Base-by-base conservation (phyloP, 257 asterid species). In the Striga asiatica region DNA sequence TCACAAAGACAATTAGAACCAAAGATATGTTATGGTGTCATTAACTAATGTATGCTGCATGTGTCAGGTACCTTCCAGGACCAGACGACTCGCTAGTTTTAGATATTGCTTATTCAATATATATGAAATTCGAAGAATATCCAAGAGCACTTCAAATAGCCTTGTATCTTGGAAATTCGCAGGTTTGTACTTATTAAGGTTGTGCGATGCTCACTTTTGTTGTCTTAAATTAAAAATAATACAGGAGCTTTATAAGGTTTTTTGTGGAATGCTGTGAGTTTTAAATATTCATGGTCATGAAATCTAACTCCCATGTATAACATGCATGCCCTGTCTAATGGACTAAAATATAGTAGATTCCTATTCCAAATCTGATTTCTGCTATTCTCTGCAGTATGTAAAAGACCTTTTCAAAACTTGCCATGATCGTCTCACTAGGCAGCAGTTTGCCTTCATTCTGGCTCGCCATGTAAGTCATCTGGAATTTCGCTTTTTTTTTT, bases 121-220 rank as follows among this genome's bases (percentile, higher is more conserved):
- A 92, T 71, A 75, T 85, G 93, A 84, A 78, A 48, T 84, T 78
- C 56, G 81, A 82, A 65, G 95, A 92, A 74, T 81, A 72, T 72
- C 81, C 94, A 13, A 81, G 82, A 52, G 94, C 97, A 4, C 80
- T 92, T 58, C 86, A 76, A 77, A 82, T 83, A 62, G 93, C 99
- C 41, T 62, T 92, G 62, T 64, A 66, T 64, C 95, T 92, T 11
- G 86, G 85, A 72, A 88, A 92, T 66, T 22, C 79, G 62, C 82
- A 75, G 98, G 98, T 91, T 22, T 61, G 75, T 66, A 47, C 49
- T 65, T 38, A 20, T 31, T 32, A 24, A 35, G 46, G 34, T 56
- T 50, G 23, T 42, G 62, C 50, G 56, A 3, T 58, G 23, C 54
- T 25, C 37, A 14, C 7, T 13, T 56, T 29, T 28, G 48, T 56